phyloP scores from a whole-genome alignment of 148 eudicot genomes.

The Chenopodium berlandieri region DNA sequence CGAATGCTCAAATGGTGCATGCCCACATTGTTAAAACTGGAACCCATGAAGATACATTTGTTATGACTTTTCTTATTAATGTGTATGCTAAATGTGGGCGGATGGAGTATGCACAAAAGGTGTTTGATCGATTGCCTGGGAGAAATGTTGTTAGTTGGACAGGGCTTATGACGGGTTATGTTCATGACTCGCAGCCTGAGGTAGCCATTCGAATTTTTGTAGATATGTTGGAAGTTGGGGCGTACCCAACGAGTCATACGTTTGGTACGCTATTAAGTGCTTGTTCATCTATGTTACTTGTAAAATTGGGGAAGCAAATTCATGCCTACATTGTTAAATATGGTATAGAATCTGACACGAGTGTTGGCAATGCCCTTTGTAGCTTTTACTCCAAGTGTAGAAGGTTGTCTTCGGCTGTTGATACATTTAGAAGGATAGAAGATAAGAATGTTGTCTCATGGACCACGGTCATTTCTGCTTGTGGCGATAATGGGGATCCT shows the following conservation, averaged over 20 bases:
- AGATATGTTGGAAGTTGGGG: constrained; percentile 55
- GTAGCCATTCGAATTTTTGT: constrained; percentile 45
- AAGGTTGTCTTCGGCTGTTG: constrained; percentile 45
- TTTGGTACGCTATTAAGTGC: constrained; percentile 59
- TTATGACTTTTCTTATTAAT: constrained; percentile 65
- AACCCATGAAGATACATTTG: constrained; percentile 42
- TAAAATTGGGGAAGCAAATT: constrained; percentile 52
- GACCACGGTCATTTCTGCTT: constrained; percentile 61
- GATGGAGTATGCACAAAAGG: constrained; percentile 54
- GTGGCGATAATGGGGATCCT: constrained; percentile 61
- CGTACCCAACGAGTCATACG: constrained; percentile 53
- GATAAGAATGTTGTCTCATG: constrained; percentile 78
- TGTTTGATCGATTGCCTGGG: constrained; percentile 50
- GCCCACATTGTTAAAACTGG: constrained; percentile 65
- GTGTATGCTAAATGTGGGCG: constrained; percentile 59
- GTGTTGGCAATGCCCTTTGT: constrained; percentile 61
- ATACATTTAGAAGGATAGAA: constrained; percentile 45
- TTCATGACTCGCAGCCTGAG: constrained; percentile 49
- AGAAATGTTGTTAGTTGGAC: constrained; percentile 79
- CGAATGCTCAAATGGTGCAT: constrained; percentile 43
- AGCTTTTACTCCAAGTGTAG: constrained; percentile 58
- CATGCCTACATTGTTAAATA: constrained; percentile 61
- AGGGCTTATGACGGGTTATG: constrained; percentile 63
- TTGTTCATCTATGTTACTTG: constrained; percentile 41
- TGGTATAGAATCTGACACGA: constrained; percentile 47